Conservation (phyloP, 2,329 filamentous ascomycete species). For the Myrmaecium sp. region DNA sequence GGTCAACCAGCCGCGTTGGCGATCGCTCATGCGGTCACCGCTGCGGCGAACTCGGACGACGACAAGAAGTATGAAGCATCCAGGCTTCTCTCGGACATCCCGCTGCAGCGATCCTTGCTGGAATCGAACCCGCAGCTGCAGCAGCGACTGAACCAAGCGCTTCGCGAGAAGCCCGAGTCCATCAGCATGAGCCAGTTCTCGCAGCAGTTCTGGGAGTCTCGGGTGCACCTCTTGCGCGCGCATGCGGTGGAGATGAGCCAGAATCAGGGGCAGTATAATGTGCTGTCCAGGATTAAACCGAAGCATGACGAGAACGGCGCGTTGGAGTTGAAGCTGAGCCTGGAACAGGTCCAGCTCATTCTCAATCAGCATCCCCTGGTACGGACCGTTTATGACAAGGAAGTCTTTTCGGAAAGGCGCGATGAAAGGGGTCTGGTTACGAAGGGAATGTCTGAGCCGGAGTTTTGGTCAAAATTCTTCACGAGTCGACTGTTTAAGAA, state of each 20-base stretch:
- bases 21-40: slow-evolving; percentile 50
- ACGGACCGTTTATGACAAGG: slow-evolving; percentile 70
- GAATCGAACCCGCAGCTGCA: slow-evolving; percentile 60
- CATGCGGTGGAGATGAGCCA: slow-evolving; percentile 82
- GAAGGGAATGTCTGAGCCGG: slow-evolving; percentile 55
- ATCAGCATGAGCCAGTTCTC: slow-evolving; percentile 72
- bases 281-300: slow-evolving; percentile 76
- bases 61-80: slow-evolving; percentile 67
- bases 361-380: slow-evolving; percentile 87
- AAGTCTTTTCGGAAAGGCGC: too few relatives aligned
- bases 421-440: too few relatives aligned
- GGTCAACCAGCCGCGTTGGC: slow-evolving; percentile 54
- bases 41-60: slow-evolving; percentile 33
- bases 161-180: slow-evolving; percentile 67
- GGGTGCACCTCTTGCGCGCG: slow-evolving; percentile 69
- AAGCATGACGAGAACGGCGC: slow-evolving; percentile 52
- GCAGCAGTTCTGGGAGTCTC: slow-evolving; percentile 83
- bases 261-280: slow-evolving; percentile 80
- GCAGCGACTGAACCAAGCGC: slow-evolving; percentile 73
- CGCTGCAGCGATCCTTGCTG: slow-evolving; percentile 75
- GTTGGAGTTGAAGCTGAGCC: slow-evolving; percentile 66
- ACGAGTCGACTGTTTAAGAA: slow-evolving; percentile 80
- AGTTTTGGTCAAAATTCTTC: slow-evolving; percentile 94
- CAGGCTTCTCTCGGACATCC: slow-evolving; percentile 58
- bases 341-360: slow-evolving; percentile 85